Conservation (phyloP, 2,329 filamentous ascomycete genomes). For the Chlorencoelia australis region DNA sequence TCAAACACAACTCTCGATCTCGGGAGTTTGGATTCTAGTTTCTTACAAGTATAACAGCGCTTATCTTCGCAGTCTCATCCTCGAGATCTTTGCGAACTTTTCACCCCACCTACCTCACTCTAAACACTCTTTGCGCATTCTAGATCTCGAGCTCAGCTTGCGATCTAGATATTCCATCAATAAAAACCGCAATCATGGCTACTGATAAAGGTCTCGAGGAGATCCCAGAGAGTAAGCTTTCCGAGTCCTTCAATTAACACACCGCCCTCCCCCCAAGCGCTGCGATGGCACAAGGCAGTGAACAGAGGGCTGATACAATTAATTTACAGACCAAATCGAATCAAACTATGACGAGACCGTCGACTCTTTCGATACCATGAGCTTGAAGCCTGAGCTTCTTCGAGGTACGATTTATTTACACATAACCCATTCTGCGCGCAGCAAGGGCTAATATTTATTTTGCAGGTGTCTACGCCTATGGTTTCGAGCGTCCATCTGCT, state of each 20-base stretch:
- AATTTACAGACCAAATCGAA: conserved; percentile 81
- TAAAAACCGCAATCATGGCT: conserved; percentile 85
- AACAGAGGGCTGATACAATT: conserved; percentile 17
- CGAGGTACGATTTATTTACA: conserved; percentile 54
- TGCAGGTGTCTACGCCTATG: conserved; percentile 87
- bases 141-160: conserved; percentile 73
- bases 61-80: conserved; percentile 25
- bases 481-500: conserved; percentile 98
- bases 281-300: conserved; percentile 1
- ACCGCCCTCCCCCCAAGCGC: too few relatives aligned
- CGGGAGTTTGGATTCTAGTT: conserved; percentile 42
- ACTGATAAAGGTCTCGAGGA: conserved; percentile 94
- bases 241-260: conserved; percentile 11
- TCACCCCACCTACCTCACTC: conserved; percentile 20
- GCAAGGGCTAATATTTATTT: conserved; percentile 14
- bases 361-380: conserved; percentile 98
- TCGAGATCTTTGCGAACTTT: conserved; percentile 24
- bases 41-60: conserved; percentile 24
- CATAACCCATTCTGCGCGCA: conserved; percentile 6
- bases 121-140: conserved; percentile 28
- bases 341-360: conserved; percentile 99
- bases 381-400: conserved; percentile 92
- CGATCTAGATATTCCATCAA: conserved; percentile 52
- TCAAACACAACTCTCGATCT: conserved; percentile 27
- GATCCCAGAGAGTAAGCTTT: conserved; percentile 75